These are phyloP conservation scores for Ilyonectria sp. DNA, from an alignment of 2,329 filamentous ascomycete species.

Conservation along the genomic window DNA sequence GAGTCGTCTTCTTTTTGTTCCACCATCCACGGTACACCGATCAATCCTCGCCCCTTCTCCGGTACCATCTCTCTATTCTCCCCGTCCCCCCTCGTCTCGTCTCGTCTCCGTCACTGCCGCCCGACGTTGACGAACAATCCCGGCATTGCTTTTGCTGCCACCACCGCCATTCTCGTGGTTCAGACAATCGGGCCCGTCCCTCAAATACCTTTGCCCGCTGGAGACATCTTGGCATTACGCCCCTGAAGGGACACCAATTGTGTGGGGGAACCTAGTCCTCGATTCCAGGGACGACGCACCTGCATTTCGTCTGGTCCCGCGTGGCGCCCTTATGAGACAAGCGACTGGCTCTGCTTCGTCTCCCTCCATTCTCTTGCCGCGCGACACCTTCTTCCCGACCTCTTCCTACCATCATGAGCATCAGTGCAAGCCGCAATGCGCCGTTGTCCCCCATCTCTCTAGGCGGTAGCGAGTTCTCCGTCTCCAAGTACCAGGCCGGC, in stretches of 20 bases:
- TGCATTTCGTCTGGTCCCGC: constrained; percentile 47
- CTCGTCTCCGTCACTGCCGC: constrained; percentile 24
- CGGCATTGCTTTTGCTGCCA: constrained; percentile 1
- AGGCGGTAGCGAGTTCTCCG: constrained; percentile 87
- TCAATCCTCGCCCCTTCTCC: constrained; percentile 18
- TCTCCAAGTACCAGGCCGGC: constrained; percentile 75
- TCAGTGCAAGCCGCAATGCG: constrained; percentile 74
- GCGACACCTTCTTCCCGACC: constrained; percentile 43
- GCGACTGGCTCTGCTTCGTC: constrained; percentile 43
- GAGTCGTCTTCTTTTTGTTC: constrained; percentile 30
- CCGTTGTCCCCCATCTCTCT: constrained; percentile 87
- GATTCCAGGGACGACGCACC: constrained; percentile 46
- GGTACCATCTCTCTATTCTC: constrained; percentile 25
- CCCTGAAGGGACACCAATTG: constrained; percentile 46
- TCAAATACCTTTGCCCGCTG: constrained; percentile 39
- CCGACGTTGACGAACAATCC: constrained; percentile 17
- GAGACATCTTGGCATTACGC: constrained; percentile 45
- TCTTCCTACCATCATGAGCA: constrained; percentile 69
- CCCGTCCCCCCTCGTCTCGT: constrained; percentile 3
- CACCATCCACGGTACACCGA: constrained; percentile 16
- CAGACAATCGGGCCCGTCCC: background rate
- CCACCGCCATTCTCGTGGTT: background rate
- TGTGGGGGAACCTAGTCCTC: constrained; percentile 48
- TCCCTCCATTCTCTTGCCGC: constrained; percentile 43
- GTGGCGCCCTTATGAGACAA: constrained; percentile 49